phyloP scores from a whole-genome alignment of 2,329 filamentous ascomycete genomes.

The Pseudogymnoascus sp. region DNA sequence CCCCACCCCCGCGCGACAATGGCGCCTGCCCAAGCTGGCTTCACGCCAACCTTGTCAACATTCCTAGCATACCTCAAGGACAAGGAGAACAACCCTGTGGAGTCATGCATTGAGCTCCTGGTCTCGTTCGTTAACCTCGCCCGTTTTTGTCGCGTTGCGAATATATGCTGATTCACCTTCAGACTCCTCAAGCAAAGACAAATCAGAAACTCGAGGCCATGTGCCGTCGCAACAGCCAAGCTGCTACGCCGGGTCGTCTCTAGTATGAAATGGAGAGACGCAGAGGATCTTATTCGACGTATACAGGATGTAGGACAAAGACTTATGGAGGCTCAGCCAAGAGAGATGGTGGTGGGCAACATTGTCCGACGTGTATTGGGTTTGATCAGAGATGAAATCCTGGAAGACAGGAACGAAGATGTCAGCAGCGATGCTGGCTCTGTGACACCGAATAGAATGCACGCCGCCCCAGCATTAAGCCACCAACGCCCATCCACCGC shows the following conservation, averaged over 20 bases:
- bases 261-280: constrained; percentile 68
- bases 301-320: constrained; percentile 71
- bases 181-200: constrained; percentile 82
- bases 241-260: constrained; percentile 82
- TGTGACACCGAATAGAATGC: constrained; percentile 22
- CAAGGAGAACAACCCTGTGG: constrained; percentile 52
- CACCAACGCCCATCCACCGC: background rate
- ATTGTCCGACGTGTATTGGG: constrained; percentile 85
- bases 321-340: constrained; percentile 74
- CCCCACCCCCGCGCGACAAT: constrained; percentile 32
- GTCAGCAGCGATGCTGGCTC: constrained; percentile 25
- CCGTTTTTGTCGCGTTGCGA: constrained; percentile 9
- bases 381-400: constrained; percentile 83
- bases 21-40: constrained; percentile 39
- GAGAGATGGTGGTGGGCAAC: constrained; percentile 88
- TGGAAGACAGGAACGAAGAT: constrained; percentile 64
- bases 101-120: constrained; percentile 74
- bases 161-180: constrained; percentile 11
- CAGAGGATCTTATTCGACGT: constrained; percentile 68
- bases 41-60: constrained; percentile 66
- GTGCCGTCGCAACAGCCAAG: constrained; percentile 83
- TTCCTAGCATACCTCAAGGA: constrained; percentile 74
- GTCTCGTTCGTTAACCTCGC: constrained; percentile 54
- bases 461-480: constrained; percentile 14
- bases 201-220: constrained; percentile 78